Base-by-base conservation (phyloP, 1,284 basidiomycete species). In the Sanghuangporus sanghuang region DNA sequence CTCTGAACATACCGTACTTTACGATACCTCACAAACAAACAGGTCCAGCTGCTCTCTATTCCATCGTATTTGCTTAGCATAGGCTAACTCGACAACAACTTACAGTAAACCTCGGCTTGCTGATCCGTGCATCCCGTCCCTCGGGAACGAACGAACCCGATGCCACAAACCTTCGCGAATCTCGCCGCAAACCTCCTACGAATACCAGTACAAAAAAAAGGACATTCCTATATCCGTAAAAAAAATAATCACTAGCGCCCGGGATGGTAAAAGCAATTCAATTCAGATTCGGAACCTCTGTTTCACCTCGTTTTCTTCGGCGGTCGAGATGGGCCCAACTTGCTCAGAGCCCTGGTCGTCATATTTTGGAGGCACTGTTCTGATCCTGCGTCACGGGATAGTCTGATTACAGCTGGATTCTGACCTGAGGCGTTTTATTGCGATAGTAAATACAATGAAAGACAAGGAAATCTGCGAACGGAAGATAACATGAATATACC, bases 141-240 rank as follows among this genome's bases (percentile, higher is more conserved):
- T 38, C 52, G 36, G 52, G 36, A 54, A 38, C 27, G 52, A 54
- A 36, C 23, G 35, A 23, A 54, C 52, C 40, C 32, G 14, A 38
- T 46, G 3, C 14, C 1, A 16, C 12, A 12, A 18, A 44, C 42
- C 12, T 12, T 14, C 18, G 48, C 58, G 58, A 52, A 23, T 60
- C 58, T 52, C 58, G 58, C 58, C 58, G 58, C 18, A 60, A 52
- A 59, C 58, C 58, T 59, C 58, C 44, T 59, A 14, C 58, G 5
- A 38, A 50, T 21, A 7, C 27, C 27, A 32, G 27, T 32, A 32
- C 27, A 32, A 32, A 32, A 32, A 32, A 32, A 32, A 32, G 18
- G 5, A 27, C 4, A 6, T 46, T 50, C 32, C 46, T n/a, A 16
- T 6, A 50, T 38, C 46, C n/a, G 48, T 50, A 27, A 7, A 35